These are phyloP conservation scores for Fusarium xyrophilum DNA, from an alignment of 2,329 filamentous ascomycete species.

Conservation along the genomic window DNA sequence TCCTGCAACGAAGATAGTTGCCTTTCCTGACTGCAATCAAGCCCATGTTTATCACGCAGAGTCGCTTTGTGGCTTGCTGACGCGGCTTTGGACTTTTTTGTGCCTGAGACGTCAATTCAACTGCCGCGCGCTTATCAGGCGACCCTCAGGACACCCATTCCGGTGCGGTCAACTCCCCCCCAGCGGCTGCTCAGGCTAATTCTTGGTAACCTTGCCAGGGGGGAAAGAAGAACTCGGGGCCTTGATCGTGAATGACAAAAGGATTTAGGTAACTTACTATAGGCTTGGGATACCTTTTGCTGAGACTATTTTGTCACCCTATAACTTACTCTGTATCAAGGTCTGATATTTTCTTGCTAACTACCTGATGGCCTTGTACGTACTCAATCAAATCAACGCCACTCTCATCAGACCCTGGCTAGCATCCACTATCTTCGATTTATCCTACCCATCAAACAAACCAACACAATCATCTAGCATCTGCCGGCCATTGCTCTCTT, in stretches of 20 bases:
- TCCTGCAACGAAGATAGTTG: background rate
- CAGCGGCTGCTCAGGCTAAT: conserved; percentile 22
- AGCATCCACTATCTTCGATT: conserved; percentile 12
- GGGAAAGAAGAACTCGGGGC: background rate
- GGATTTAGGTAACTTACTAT: background rate
- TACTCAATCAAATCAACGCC: conserved; percentile 13
- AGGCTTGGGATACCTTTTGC: background rate
- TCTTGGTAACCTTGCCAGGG: conserved; percentile 15
- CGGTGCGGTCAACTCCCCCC: background rate
- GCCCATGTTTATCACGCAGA: conserved; percentile 14
- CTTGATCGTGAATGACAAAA: background rate
- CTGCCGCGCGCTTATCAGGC: conserved; percentile 33
- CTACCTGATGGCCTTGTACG: background rate
- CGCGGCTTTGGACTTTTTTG: conserved; percentile 5
- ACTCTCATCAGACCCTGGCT: conserved; percentile 29
- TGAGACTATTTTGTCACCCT: background rate
- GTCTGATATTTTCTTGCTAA: background rate
- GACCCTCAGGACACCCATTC: background rate
- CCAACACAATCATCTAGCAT: background rate
- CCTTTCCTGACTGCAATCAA: background rate
- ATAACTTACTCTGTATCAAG: background rate
- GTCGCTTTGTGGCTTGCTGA: conserved; percentile 7
- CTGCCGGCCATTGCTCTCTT: conserved; percentile 7
- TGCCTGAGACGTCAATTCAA: conserved; percentile 9
- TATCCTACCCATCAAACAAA: conserved; percentile 1